phyloP scores from a whole-genome alignment of 768 basidiomycete genomes.

The Leccinum uliginosum region DNA sequence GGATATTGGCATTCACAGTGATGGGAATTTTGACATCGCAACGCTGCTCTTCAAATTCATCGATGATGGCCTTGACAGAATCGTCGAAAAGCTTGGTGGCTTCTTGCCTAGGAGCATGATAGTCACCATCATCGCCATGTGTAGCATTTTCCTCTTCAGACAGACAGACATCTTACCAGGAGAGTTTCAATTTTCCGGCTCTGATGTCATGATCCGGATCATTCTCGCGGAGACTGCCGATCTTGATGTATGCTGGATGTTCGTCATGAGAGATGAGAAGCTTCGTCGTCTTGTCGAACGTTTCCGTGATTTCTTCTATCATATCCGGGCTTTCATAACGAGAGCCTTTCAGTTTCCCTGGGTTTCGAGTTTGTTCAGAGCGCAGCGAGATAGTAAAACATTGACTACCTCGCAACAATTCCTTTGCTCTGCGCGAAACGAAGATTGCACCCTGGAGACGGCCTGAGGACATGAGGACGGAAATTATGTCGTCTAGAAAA shows the following conservation, averaged over 20 bases:
- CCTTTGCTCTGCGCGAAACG: slow-evolving; percentile 30
- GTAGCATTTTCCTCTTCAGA: not conserved
- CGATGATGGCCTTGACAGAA: slow-evolving; percentile 31
- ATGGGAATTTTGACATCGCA: slow-evolving; percentile 20
- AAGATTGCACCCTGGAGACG: slow-evolving; percentile 36
- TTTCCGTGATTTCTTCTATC: slow-evolving; percentile 27
- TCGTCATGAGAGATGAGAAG: slow-evolving; percentile 32
- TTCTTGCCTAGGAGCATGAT: slow-evolving; percentile 24
- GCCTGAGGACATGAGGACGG: slow-evolving; percentile 21
- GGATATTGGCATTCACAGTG: slow-evolving; percentile 20
- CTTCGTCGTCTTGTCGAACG: slow-evolving; percentile 36
- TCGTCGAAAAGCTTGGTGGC: slow-evolving; percentile 39
- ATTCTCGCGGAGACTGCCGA: slow-evolving; percentile 34
- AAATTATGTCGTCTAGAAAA: not conserved
- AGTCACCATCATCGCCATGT: not conserved
- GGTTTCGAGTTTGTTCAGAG: not conserved
- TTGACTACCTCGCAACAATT: slow-evolving; percentile 29
- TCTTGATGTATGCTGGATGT: slow-evolving; percentile 34
- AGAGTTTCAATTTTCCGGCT: slow-evolving; percentile 32
- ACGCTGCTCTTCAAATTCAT: slow-evolving; percentile 29
- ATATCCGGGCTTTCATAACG: slow-evolving; percentile 27
- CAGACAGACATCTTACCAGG: slow-evolving; percentile 22
- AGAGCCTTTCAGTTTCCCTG: slow-evolving; percentile 27
- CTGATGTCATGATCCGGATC: slow-evolving; percentile 30
- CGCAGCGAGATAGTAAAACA: not conserved